phyloP scores from a whole-genome alignment of 2,329 filamentous ascomycete genomes.

The Tolypocladium tropicale region DNA sequence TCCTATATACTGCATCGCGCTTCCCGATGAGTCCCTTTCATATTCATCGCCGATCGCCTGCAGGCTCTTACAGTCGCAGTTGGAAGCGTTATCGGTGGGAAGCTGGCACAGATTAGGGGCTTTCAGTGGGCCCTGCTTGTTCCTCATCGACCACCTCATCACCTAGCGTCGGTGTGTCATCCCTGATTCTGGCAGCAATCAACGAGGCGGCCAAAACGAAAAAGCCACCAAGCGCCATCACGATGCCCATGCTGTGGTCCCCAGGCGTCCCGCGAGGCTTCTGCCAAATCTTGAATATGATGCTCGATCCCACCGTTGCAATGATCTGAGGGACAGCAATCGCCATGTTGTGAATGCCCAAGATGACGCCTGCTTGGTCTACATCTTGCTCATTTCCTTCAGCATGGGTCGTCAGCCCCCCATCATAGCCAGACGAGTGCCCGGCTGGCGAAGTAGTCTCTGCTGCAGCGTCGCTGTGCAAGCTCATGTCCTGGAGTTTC shows the following conservation, averaged over 20 bases:
- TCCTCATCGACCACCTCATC: slow-evolving; percentile 31
- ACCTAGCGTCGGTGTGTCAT: slow-evolving; percentile 36
- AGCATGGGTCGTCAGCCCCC: slow-evolving; percentile 9
- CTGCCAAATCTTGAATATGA: slow-evolving; percentile 77
- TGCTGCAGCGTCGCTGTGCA: slow-evolving; percentile 2
- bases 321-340: slow-evolving; percentile 87
- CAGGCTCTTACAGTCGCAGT: not conserved
- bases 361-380: slow-evolving; percentile 78
- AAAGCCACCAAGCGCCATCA: slow-evolving; percentile 72
- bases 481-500: slow-evolving; percentile 14
- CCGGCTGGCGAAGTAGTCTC: slow-evolving; percentile 1
- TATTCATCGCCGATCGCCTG: not conserved
- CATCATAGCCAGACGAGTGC: slow-evolving; percentile 9
- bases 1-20: not conserved
- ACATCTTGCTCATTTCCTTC: slow-evolving; percentile 45
- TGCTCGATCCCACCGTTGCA: slow-evolving; percentile 72
- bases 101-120: not conserved
- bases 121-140: slow-evolving; percentile 19
- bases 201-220: slow-evolving; percentile 69
- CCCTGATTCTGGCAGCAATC: slow-evolving; percentile 57
- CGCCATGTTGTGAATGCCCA: slow-evolving; percentile 93
- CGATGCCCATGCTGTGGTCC: slow-evolving; percentile 79
- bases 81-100: not conserved
- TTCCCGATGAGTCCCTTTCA: not conserved
- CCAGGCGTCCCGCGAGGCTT: slow-evolving; percentile 77